These are phyloP conservation scores for Sorghum bicolor DNA, from an alignment of 176 grass and related monocot species.

Conservation along the genomic window DNA sequence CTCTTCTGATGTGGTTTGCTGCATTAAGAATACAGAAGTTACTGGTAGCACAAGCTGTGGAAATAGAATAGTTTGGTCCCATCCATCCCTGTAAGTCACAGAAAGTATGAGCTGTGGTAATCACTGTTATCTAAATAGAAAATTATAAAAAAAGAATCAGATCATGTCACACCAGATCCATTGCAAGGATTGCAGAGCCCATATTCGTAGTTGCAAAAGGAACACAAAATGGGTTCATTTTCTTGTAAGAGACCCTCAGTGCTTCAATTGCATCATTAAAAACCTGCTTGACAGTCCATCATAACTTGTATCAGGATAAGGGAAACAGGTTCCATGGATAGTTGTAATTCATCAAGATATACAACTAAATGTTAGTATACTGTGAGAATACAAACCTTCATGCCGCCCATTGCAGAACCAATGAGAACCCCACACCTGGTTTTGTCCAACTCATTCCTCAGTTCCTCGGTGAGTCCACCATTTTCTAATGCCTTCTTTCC, in stretches of 20 bases:
- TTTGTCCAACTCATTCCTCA: constrained; percentile 84
- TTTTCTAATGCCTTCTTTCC: constrained; percentile 94
- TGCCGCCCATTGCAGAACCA: constrained; percentile 97
- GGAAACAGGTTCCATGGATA: constrained; percentile 12
- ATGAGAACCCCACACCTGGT: constrained; percentile 92
- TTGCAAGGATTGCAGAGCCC: constrained; percentile 99
- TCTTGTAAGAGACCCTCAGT: constrained; percentile 95
- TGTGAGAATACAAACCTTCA: constrained; percentile 60
- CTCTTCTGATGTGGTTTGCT: constrained; percentile 95
- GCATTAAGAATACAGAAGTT: constrained; percentile 99
- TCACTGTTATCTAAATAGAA: background rate
- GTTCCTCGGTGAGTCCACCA: constrained; percentile 82
- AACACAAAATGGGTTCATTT: constrained; percentile 99
- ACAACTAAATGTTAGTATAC: constrained; percentile 12
- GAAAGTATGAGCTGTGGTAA: constrained; percentile 8
- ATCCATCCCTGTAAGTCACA: constrained; percentile 79
- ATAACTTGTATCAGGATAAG: constrained; percentile 16
- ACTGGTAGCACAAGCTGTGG: constrained; percentile 98
- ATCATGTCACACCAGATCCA: constrained; percentile 87
- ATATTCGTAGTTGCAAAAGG: constrained; percentile 99
- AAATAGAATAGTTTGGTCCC: constrained; percentile 99
- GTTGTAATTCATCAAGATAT: constrained; percentile 2
- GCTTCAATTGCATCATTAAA: constrained; percentile 99
- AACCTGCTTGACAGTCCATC: constrained; percentile 54
- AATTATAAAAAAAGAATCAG: background rate